phyloP scores from a whole-genome alignment of 1,139 yeast genomes.

The Geotrichum klebahnii region DNA sequence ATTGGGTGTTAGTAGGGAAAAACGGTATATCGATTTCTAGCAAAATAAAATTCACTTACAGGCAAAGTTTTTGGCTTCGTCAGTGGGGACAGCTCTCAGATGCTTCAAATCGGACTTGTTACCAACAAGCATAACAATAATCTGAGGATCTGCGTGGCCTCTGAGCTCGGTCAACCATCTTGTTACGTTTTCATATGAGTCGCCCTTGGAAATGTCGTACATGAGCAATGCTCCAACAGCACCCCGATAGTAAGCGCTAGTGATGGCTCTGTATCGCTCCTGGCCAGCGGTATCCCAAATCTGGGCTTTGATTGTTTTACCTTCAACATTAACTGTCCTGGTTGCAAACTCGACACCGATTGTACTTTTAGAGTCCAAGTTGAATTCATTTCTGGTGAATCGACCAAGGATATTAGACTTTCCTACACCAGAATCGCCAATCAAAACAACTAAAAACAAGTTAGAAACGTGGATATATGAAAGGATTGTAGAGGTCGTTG shows the following conservation, averaged over 20 bases:
- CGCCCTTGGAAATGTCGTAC: slow-evolving; percentile 91
- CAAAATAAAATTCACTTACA: not conserved
- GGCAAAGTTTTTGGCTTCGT: slow-evolving; percentile 94
- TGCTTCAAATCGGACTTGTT: slow-evolving; percentile 95
- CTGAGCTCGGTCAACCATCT: slow-evolving; percentile 94
- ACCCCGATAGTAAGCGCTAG: slow-evolving; percentile 95
- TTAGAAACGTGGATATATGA: not conserved
- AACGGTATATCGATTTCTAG: not conserved
- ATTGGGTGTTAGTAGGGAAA: not conserved
- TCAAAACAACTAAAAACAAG: slow-evolving; percentile 61
- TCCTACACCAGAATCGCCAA: slow-evolving; percentile 98
- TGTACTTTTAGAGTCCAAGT: slow-evolving; percentile 88
- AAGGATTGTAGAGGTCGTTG: not conserved
- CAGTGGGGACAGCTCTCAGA: slow-evolving; percentile 94
- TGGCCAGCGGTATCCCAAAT: slow-evolving; percentile 99
- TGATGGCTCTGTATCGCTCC: slow-evolving; percentile 95
- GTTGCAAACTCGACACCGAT: slow-evolving; percentile 99
- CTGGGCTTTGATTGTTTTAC: slow-evolving; percentile 93
- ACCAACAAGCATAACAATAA: slow-evolving; percentile 93
- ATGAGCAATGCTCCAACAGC: slow-evolving; percentile 97
- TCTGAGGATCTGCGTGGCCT: slow-evolving; percentile 96
- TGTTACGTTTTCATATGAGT: slow-evolving; percentile 86
- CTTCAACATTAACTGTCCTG: slow-evolving; percentile 89
- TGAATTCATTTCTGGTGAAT: slow-evolving; percentile 92
- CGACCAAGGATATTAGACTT: slow-evolving; percentile 90